Base-by-base conservation (phyloP, 495 filamentous ascomycete species). In the Talaromyces borbonicus region DNA sequence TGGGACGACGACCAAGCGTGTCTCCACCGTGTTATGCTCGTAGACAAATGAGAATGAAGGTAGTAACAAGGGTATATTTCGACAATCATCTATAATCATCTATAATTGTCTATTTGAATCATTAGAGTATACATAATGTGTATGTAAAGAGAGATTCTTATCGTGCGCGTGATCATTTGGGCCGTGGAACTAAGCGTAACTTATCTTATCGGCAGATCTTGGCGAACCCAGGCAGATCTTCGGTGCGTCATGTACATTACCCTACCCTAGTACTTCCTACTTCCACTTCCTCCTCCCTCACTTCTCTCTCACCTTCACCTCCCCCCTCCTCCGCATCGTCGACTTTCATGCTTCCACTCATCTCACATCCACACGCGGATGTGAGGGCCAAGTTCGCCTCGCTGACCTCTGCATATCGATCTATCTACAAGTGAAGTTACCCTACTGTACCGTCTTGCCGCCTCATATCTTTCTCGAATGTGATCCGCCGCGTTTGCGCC, bases 341-440 rank as follows among this genome's bases (percentile, higher is more conserved):
- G n/a, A n/a, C n/a, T n/a, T 30, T 46, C 25, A 20, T 16, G 27
- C 37, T 48, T 6, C 22, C 37, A 4, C n/a, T 35, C 43, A 12
- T 31, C 43, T 46, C 43, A 46, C 30, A 22, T 46, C 43, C 43
- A 46, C 43, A 46, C 30, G 43, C 43, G 43, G 43, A 46, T 46
- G 43, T 46, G 43, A 46, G 43, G 43, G 27, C n/a, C n/a, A n/a
- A n/a, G n/a, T n/a, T n/a, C n/a, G n/a, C n/a, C n/a, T n/a, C n/a
- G n/a, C n/a, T n/a, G n/a, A n/a, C n/a, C n/a, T n/a, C n/a, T n/a
- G n/a, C n/a, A n/a, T n/a, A n/a, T n/a, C n/a, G n/a, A n/a, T n/a
- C n/a, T n/a, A n/a, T n/a, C n/a, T n/a, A n/a, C n/a, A n/a, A n/a
- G n/a, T n/a, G n/a, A n/a, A n/a, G n/a, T n/a, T n/a, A n/a, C n/a